These are phyloP conservation scores for Groenewaldozyma salmanticensis DNA, from an alignment of 805 yeast species.

Conservation along the genomic window DNA sequence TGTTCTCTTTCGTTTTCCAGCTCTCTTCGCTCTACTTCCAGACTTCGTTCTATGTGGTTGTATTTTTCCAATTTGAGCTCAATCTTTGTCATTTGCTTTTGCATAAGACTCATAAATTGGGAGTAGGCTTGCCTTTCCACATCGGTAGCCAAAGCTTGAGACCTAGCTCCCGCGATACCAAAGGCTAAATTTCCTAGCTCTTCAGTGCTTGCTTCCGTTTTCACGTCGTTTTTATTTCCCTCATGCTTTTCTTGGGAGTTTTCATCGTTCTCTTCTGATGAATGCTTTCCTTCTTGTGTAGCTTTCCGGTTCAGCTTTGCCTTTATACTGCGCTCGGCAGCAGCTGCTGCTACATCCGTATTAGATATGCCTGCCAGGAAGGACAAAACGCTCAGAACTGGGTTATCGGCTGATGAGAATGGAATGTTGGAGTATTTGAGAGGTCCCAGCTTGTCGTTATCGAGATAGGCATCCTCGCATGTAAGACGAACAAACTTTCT, in stretches of 20 bases:
- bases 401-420: constrained; percentile 78
- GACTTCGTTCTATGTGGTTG: constrained; percentile 50
- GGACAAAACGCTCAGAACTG: constrained; percentile 86
- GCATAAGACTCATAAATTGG: constrained; percentile 53
- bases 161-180: constrained; percentile 67
- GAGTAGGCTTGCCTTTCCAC: constrained; percentile 64
- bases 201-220: constrained; percentile 1
- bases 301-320: constrained; percentile 36
- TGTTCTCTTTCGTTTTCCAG: constrained; percentile 33
- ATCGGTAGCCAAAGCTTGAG: constrained; percentile 68
- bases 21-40: constrained; percentile 35
- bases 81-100: constrained; percentile 62
- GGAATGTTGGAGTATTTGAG: constrained; percentile 70
- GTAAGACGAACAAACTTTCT: constrained; percentile 60
- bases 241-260: background rate
- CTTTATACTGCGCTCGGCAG: constrained; percentile 42
- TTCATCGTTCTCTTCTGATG: constrained; percentile 9
- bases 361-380: constrained; percentile 81
- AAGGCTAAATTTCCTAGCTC: constrained; percentile 37
- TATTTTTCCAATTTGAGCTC: constrained; percentile 64
- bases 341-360: constrained; percentile 75
- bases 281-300: constrained; percentile 9
- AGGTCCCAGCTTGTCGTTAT: constrained; percentile 51
- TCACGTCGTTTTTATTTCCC: constrained; percentile 1
- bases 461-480: constrained; percentile 68